Percentiles rank a stretch among this genome's conserved stretches.
Conservation (phyloP, 352 stramenopile species). For the Phytopythium aichiense region DNA sequence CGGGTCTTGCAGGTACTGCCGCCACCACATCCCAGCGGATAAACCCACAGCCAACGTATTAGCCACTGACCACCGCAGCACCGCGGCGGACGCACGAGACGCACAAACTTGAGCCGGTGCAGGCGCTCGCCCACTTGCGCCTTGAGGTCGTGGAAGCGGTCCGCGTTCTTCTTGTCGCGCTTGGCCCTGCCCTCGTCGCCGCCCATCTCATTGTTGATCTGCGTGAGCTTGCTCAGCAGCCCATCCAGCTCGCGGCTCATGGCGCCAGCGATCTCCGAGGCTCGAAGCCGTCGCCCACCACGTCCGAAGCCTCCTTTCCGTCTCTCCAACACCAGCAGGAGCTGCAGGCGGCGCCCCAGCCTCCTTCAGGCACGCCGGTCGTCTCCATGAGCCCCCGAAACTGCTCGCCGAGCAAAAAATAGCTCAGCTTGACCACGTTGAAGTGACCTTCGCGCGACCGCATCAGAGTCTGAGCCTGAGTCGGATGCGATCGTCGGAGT, state of each 20-base stretch:
- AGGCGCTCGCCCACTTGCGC: slow-evolving; percentile 73
- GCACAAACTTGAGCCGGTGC: slow-evolving; percentile 72
- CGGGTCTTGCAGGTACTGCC: slow-evolving; percentile 69
- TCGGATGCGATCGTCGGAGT: not conserved
- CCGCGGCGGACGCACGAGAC: not conserved
- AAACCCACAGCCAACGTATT: too few relatives aligned
- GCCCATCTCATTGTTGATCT: slow-evolving; percentile 81
- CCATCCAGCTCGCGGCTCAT: slow-evolving; percentile 82
- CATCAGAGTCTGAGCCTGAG: not conserved
- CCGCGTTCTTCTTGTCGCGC: slow-evolving; percentile 50
- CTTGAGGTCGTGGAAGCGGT: slow-evolving; percentile 82
- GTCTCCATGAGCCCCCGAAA: not conserved
- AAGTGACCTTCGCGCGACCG: slow-evolving; percentile 6
- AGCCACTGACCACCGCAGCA: too few relatives aligned
- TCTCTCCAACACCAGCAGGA: not conserved
- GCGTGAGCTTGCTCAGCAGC: slow-evolving; percentile 62
- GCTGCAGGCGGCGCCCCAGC: not conserved
- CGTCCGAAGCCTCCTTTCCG: not conserved
- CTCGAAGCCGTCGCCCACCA: not conserved
- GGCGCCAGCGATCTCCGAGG: not conserved
- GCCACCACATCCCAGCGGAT: slow-evolving; percentile 1
- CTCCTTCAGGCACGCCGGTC: not conserved
- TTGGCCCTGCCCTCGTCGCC: slow-evolving; percentile 69
- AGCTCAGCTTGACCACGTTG: not conserved
- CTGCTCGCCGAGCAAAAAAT: not conserved